phyloP scores from a whole-genome alignment of 352 stramenopile genomes.

The Globisporangium acanthophoron region DNA sequence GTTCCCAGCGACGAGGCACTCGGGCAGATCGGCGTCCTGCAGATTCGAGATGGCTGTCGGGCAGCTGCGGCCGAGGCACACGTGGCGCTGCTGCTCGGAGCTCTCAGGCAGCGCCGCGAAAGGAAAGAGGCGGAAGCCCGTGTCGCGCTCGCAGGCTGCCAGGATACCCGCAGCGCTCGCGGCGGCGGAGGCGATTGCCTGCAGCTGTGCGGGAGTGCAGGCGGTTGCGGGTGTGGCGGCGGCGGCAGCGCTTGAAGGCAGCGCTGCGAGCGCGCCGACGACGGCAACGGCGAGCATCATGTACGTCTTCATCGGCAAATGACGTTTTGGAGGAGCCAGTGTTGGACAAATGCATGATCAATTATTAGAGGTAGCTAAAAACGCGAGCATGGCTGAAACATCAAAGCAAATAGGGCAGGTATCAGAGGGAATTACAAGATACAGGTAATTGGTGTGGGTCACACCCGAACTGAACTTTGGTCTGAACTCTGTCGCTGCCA shows the following conservation, averaged over 20 bases:
- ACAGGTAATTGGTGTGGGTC: too few relatives aligned
- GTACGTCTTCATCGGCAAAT: background rate
- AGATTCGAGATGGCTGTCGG: constrained; percentile 19
- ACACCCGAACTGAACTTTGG: too few relatives aligned
- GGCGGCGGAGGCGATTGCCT: constrained; percentile 6
- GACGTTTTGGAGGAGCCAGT: too few relatives aligned
- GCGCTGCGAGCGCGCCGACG: background rate
- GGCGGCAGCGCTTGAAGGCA: background rate
- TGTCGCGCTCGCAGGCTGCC: constrained; percentile 21
- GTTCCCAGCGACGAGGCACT: constrained; percentile 9
- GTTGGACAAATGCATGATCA: too few relatives aligned
- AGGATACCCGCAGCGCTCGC: constrained; percentile 14
- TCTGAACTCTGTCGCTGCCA: too few relatives aligned
- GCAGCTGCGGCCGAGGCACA: constrained; percentile 28
- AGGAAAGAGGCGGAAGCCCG: constrained; percentile 25
- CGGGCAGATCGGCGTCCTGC: constrained; percentile 14
- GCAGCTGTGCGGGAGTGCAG: constrained; percentile 14
- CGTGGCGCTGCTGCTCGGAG: constrained; percentile 18
- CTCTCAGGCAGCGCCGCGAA: constrained; percentile 18
- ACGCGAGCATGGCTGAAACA: too few relatives aligned
- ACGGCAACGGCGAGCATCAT: background rate
- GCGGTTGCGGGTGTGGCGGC: background rate
- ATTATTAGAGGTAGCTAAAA: too few relatives aligned
- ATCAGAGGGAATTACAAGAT: too few relatives aligned
- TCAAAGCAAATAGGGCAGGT: too few relatives aligned